Base-by-base conservation (phyloP, 495 filamentous ascomycete species). In the Staphylotrichum longicolle region DNA sequence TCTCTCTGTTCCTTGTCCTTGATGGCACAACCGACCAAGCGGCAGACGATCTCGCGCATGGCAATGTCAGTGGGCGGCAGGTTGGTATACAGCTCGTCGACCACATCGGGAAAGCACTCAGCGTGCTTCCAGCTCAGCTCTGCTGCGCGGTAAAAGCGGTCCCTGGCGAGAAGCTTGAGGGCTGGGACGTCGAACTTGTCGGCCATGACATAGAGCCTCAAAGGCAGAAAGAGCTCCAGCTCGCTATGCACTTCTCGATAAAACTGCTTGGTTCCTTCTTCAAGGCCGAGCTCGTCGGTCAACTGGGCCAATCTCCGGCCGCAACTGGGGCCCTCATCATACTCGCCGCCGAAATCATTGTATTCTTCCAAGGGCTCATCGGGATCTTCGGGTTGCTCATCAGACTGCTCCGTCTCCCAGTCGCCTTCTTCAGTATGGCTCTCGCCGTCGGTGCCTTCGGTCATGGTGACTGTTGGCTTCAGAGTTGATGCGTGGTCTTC, bases 161-260 rank as follows among this genome's bases (percentile, higher is more conserved):
- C 53, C 32, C 58, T 62, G 0, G 75, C 69, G 9, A 77, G 61
- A 0, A 66, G 37, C 61, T 78, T 76, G 8, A 82, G 62, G 11
- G 48, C 62, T 0, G 57, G 63, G 5, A 82, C 67, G 27, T 66
- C 63, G 58, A 74, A 80, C 53, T 78, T 80, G 56, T 80, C 75
- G 3, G 72, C 77, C 32, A 78, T 70, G 4, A 71, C 57, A 53
- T 80, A 82, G n/a, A 78, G 65, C n/a, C 69, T 67, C 27, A 72
- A 63, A 56, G 78, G 67, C 58, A 75, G 69, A 5, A 74, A 41
- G 34, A 75, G 34, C 65, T 48, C 10, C 37, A 39, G 37, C 56
- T 67, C 33, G 5, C 4, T 49, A 7, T 49, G 6, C 27, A 34
- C 11, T 7, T 39, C 37, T 5, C 5, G 37, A 9, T 39, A 9